phyloP scores from a whole-genome alignment of 345 rosid genomes.

The Hirschfeldia incana region DNA sequence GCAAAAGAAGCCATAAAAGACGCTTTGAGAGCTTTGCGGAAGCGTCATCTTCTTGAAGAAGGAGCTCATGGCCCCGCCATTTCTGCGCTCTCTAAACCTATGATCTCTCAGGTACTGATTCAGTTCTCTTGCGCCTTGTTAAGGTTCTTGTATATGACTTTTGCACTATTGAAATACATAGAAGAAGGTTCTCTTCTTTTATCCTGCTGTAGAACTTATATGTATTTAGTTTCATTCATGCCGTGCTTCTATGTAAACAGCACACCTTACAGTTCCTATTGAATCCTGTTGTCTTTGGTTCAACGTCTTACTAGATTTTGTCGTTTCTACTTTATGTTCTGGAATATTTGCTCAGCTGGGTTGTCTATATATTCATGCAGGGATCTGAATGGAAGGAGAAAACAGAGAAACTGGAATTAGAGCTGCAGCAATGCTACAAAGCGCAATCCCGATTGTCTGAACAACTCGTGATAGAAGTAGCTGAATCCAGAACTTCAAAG shows the following conservation, averaged over 20 bases:
- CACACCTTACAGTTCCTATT: neutral
- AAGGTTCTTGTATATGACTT: neutral
- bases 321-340: neutral
- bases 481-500: conserved; percentile 73
- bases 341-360: neutral
- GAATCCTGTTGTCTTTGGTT: neutral
- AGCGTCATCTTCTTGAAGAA: conserved; percentile 89
- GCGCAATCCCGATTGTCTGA: conserved; percentile 90
- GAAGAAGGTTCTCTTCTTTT: too few species aligned
- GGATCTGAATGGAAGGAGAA: conserved; percentile 98
- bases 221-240: neutral
- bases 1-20: conserved; percentile 74
- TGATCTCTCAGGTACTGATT: conserved; percentile 67
- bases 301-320: neutral
- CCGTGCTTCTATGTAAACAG: neutral
- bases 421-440: conserved; percentile 90
- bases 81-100: conserved; percentile 78
- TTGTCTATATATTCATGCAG: conserved; percentile 41
- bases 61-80: conserved; percentile 86
- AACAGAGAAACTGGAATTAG: conserved; percentile 67
- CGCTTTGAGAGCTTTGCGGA: conserved; percentile 76
- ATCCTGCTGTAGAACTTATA: neutral
- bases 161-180: too few species aligned
- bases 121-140: neutral
- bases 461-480: conserved; percentile 87